Conservation (phyloP, 2,329 filamentous ascomycete species). For the Penicillium sp. region DNA sequence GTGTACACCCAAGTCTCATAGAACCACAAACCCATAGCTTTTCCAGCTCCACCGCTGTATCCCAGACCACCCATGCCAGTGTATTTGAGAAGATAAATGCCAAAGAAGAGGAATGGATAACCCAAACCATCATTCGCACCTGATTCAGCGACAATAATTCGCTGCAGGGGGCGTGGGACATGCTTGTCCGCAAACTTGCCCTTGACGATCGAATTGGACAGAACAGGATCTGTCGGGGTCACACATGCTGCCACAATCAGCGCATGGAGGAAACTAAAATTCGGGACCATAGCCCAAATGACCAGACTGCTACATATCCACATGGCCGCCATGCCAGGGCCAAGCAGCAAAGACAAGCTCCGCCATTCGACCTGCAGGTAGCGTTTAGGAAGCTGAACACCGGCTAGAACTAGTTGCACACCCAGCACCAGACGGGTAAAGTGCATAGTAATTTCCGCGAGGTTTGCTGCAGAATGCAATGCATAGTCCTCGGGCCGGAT, state of each 20-base stretch:
- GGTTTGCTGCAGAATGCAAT: conserved; percentile 53
- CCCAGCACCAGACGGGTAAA: conserved; percentile 87
- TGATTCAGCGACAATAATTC: conserved; percentile 78
- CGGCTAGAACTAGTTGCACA: conserved; percentile 85
- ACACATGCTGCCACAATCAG: conserved; percentile 81
- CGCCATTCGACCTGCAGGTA: conserved; percentile 81
- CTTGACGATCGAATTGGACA: conserved; percentile 89
- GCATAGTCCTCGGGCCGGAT: conserved; percentile 77
- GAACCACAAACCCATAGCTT: conserved; percentile 79
- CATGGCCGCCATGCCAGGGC: conserved; percentile 83
- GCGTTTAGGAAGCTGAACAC: conserved; percentile 80
- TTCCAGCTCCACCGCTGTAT: conserved; percentile 59
- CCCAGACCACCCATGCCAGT: conserved; percentile 59
- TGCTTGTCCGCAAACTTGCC: conserved; percentile 92
- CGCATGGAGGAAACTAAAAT: conserved; percentile 73
- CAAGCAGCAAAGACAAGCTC: conserved; percentile 71
- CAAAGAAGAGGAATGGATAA: conserved; percentile 85
- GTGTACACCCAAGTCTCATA: conserved; percentile 82
- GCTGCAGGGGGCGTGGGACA: conserved; percentile 77
- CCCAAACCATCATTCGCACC: conserved; percentile 88
- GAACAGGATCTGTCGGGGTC: conserved; percentile 86
- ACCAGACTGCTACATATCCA: conserved; percentile 80
- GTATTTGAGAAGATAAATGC: conserved; percentile 81
- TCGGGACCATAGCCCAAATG: conserved; percentile 73
- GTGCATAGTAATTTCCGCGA: conserved; percentile 75